Percentiles rank a stretch among this genome's conserved stretches.
Conservation (phyloP, 108 stramenopile genomes). For the Pseudonitzschia delicatissima region DNA sequence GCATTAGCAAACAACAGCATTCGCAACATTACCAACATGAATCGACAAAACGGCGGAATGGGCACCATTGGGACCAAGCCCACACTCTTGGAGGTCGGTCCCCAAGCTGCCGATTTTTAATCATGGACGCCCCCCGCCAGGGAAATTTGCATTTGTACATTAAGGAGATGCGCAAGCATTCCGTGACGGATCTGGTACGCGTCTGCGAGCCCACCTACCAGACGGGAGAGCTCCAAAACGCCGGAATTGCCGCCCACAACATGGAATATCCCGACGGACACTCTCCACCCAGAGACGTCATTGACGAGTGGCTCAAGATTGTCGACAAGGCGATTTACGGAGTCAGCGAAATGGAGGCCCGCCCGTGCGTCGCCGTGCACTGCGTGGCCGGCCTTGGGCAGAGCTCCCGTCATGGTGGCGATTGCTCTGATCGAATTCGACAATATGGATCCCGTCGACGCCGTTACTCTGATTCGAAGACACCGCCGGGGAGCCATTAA, state of each 20-base stretch:
- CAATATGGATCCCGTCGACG: constrained; percentile 88
- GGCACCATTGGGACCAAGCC: constrained; percentile 29
- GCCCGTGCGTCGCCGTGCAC: constrained; percentile 89
- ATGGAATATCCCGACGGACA: constrained; percentile 96
- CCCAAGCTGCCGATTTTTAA: constrained; percentile 82
- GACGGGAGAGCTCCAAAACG: constrained; percentile 62
- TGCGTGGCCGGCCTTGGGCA: constrained; percentile 97
- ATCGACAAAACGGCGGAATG: not conserved
- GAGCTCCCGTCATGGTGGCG: constrained; percentile 97
- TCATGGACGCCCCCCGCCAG: constrained; percentile 98
- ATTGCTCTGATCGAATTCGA: constrained; percentile 96
- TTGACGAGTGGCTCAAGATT: constrained; percentile 81
- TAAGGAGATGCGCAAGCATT: constrained; percentile 83
- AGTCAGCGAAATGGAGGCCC: not conserved
- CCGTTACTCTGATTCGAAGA: constrained; percentile 88
- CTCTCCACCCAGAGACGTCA: constrained; percentile 79
- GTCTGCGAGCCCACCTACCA: constrained; percentile 94
- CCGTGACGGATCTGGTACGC: constrained; percentile 91
- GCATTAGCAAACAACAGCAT: not conserved
- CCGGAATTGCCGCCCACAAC: constrained; percentile 88
- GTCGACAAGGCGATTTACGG: constrained; percentile 81
- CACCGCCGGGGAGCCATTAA: constrained; percentile 95
- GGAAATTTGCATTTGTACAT: constrained; percentile 92
- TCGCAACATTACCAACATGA: too few relatives aligned
- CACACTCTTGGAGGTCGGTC: constrained; percentile 21